Evolutionary conservation across 306 rosid genomes (phyloP).

Genomic region (Castanea crenata): DNA sequence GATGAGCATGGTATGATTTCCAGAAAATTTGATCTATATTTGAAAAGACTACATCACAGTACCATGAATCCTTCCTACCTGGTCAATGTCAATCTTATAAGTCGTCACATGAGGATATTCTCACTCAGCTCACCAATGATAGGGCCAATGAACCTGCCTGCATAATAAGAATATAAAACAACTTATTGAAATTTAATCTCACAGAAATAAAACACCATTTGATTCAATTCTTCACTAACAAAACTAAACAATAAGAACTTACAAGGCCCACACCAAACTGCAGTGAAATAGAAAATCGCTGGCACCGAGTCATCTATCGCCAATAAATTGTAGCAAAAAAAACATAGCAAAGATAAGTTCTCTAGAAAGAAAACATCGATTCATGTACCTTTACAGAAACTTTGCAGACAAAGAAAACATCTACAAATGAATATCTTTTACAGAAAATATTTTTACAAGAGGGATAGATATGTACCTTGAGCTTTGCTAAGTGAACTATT

Average conservation of each 20-base stretch:
- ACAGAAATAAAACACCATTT: not conserved
- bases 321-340: conserved; percentile 19
- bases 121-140: conserved; percentile 55
- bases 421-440: not conserved
- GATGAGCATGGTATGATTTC: not conserved
- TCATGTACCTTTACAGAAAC: no score
- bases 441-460: not conserved
- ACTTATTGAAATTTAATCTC: not conserved
- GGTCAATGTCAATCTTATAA: conserved; percentile 81
- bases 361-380: not conserved
- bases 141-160: conserved; percentile 78
- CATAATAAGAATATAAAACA: conserved; percentile 25
- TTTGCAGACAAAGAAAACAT: not conserved
- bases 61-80: conserved; percentile 43
- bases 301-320: conserved; percentile 55
- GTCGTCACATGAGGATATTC: conserved; percentile 68
- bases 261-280: conserved; percentile 95
- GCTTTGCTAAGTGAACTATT: conserved; percentile 41
- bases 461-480: conserved; percentile 30
- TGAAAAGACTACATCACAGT: not conserved
- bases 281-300: conserved; percentile 81
- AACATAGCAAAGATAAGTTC: not conserved
- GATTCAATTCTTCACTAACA: not conserved
- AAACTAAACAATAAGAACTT: conserved; percentile 35
- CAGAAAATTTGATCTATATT: not conserved